phyloP scores from a whole-genome alignment of 1,284 basidiomycete species.

The Ganoderma leucocontextum region DNA sequence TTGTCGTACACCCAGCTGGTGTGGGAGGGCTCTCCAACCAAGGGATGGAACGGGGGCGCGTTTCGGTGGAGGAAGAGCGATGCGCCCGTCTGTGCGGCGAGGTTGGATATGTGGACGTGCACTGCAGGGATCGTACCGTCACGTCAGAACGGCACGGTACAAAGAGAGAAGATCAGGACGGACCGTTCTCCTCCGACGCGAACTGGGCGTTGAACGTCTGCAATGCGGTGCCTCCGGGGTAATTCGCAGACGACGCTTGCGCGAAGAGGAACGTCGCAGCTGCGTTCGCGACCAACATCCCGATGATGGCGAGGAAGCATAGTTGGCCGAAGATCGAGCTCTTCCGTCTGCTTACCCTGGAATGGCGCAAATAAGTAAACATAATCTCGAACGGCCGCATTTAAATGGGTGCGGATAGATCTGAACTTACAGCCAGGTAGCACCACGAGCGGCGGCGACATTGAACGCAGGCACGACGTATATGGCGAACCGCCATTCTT shows the following conservation, averaged over 20 bases:
- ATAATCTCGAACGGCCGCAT: too few relatives aligned
- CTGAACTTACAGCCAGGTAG: slow-evolving; percentile 63
- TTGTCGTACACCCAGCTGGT: slow-evolving; percentile 78
- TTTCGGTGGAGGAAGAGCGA: slow-evolving; percentile 87
- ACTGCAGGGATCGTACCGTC: slow-evolving; percentile 40
- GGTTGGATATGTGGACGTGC: slow-evolving; percentile 82
- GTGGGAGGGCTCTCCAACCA: neutral
- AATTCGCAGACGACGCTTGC: slow-evolving; percentile 77
- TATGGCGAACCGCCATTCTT: slow-evolving; percentile 96
- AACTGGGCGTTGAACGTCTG: slow-evolving; percentile 63
- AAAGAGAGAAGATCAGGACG: slow-evolving; percentile 16
- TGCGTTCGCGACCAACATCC: slow-evolving; percentile 61
- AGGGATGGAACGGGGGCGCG: slow-evolving; percentile 55
- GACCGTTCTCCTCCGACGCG: slow-evolving; percentile 46
- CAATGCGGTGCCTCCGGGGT: slow-evolving; percentile 90
- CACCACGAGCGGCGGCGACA: slow-evolving; percentile 76
- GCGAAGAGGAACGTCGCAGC: slow-evolving; percentile 61
- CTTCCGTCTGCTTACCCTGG: slow-evolving; percentile 57
- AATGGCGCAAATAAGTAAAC: neutral
- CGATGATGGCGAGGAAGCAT: slow-evolving; percentile 51
- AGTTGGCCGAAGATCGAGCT: slow-evolving; percentile 53
- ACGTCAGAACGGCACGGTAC: neutral
- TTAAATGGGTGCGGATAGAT: too few relatives aligned
- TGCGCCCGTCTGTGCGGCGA: slow-evolving; percentile 91
- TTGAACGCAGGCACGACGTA: slow-evolving; percentile 90